Evolutionary conservation across 805 yeast species (phyloP).

Genomic region (Sungouiozyma intestinalis): DNA sequence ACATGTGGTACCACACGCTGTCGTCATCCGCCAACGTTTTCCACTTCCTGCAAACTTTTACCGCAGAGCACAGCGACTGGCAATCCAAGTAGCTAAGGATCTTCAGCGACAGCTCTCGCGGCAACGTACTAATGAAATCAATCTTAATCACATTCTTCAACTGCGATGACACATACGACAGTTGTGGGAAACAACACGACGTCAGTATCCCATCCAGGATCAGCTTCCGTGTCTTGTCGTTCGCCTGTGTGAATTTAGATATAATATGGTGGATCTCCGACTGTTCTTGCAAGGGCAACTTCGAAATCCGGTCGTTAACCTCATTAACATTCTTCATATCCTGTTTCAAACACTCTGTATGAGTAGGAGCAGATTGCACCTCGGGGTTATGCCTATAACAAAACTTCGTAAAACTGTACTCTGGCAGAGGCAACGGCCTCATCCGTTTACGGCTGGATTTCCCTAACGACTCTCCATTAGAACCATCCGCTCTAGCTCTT

Average conservation of each 20-base stretch:
- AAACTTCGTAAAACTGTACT: conserved; percentile 51
- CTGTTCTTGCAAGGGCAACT: conserved; percentile 54
- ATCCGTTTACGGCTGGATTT: no score
- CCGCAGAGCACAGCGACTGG: conserved; percentile 85
- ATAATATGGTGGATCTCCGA: conserved; percentile 74
- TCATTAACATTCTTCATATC: conserved; percentile 18
- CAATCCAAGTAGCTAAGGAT: conserved; percentile 86
- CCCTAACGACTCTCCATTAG: no score
- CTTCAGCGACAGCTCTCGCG: conserved; percentile 75
- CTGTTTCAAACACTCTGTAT: conserved; percentile 20
- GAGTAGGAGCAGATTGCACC: conserved; percentile 39
- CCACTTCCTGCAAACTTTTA: conserved; percentile 87
- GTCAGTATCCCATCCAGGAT: conserved; percentile 75
- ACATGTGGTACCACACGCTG: conserved; percentile 95
- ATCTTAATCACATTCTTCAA: conserved; percentile 71
- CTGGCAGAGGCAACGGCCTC: conserved; percentile 12
- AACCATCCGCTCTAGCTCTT: not conserved
- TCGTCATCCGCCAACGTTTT: conserved; percentile 88
- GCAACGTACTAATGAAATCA: conserved; percentile 78
- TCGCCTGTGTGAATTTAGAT: conserved; percentile 59
- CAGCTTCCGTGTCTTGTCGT: conserved; percentile 66
- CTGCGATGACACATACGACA: conserved; percentile 75
- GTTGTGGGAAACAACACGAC: conserved; percentile 92
- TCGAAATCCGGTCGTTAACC: conserved; percentile 25
- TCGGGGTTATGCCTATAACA: conserved; percentile 95